Base-by-base conservation (phyloP, 108 stramenopile species). In the Skeletonema tropicum region DNA sequence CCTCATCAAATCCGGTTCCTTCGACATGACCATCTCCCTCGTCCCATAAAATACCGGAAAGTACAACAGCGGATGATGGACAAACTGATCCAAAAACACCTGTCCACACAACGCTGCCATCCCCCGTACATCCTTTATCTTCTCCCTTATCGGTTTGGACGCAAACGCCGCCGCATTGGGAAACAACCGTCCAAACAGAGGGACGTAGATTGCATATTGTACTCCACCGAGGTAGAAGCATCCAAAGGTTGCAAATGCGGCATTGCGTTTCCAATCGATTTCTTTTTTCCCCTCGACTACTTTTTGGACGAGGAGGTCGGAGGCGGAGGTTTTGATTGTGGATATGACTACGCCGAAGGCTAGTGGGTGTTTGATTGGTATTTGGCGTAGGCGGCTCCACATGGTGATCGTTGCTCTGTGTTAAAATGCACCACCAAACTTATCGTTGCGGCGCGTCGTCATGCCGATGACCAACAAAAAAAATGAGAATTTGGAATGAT, bases 41-140 rank as follows among this genome's bases (percentile, higher is more conserved):
- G 93, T 91, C 19, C 52, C 75, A 74, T 97, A 97, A 85, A 97
- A 97, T 7, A 87, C 93, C 17, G 96, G 96, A 74, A 97, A 97
- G 76, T 97, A 97, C 77, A 94, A 83, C 10, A 95, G 59, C 10
- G 96, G 96, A 82, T 97, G 96, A 80, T 94, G 90, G 0, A 94
- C 85, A 71, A 78, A 86, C 66, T 88, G 87, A 78, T 89, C 91
- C n/a, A 92, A 42, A 57, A 86, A 87, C 4, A 88, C 83, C 63
- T 87, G 82, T 17, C 75, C 84, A 25, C 31, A 61, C 32, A 90
- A 29, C 26, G 73, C 71, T 2, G 31, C 11, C 42, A 91, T 74
- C 19, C 94, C 96, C 55, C 71, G 71, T 21, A 66, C 60, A 71
- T 95, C 94, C 57, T 77, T 83, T 26, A 93, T 11, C 79, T 97